phyloP scores from a whole-genome alignment of 768 basidiomycete genomes.

The Boletus vermiculosoides region DNA sequence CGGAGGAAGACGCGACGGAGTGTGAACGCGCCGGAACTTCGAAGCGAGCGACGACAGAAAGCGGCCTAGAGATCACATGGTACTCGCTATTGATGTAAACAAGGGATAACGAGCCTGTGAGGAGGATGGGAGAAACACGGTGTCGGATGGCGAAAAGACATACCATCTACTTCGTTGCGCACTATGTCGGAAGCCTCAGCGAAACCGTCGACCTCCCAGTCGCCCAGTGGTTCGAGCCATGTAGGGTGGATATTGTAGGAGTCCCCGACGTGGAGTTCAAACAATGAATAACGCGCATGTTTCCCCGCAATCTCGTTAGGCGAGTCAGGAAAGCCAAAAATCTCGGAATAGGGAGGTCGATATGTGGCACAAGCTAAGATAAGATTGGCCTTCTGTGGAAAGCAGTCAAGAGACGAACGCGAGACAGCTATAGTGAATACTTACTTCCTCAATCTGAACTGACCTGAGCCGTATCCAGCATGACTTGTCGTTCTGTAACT shows the following conservation, averaged over 20 bases:
- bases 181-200: conserved; percentile 46
- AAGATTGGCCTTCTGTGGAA: conserved; percentile 25
- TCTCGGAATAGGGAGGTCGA: conserved; percentile 17
- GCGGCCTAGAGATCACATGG: conserved; percentile 43
- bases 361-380: conserved; percentile 47
- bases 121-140: conserved; percentile 10
- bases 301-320: conserved; percentile 6
- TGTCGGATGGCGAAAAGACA: conserved; percentile 13
- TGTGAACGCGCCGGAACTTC: conserved; percentile 12
- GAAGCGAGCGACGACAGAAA: conserved; percentile 34
- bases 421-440: background rate
- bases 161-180: conserved; percentile 47
- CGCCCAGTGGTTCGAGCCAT: conserved; percentile 47
- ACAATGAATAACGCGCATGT: conserved; percentile 20
- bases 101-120: conserved; percentile 23
- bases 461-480: conserved; percentile 24
- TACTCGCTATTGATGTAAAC: conserved; percentile 43
- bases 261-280: conserved; percentile 28
- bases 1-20: conserved; percentile 18
- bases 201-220: conserved; percentile 54
- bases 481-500: conserved; percentile 8
- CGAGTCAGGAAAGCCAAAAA: conserved; percentile 23
- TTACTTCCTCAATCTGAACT: conserved; percentile 22
- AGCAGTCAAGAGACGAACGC: background rate
- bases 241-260: conserved; percentile 14